Evolutionary conservation across 2,329 filamentous ascomycete genomes (phyloP).

Genomic region (Arachnopeziza araneosa): DNA sequence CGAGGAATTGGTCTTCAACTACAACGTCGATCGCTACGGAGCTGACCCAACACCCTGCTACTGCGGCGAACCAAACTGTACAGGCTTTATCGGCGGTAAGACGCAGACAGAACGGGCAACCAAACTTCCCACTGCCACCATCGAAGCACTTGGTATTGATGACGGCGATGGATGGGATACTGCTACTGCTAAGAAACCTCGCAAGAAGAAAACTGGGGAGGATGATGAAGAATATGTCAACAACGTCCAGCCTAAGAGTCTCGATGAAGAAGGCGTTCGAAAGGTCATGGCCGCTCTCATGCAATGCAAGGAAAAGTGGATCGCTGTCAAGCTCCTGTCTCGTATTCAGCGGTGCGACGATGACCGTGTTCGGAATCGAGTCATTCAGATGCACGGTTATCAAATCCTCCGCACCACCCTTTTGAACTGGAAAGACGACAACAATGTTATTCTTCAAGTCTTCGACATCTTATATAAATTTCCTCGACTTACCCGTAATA

Average conservation of each 20-base stretch:
- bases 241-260: slow-evolving; percentile 71
- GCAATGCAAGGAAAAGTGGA: slow-evolving; percentile 99
- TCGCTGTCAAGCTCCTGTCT: slow-evolving; percentile 86
- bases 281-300: slow-evolving; percentile 96
- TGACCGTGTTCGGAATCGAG: slow-evolving; percentile 77
- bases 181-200: slow-evolving; percentile 78
- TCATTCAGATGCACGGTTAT: slow-evolving; percentile 96
- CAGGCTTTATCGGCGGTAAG: slow-evolving; percentile 94
- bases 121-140: slow-evolving; percentile 81
- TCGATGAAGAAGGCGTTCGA: slow-evolving; percentile 78
- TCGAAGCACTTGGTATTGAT: slow-evolving; percentile 93
- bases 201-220: slow-evolving; percentile 86
- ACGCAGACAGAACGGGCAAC: slow-evolving; percentile 95
- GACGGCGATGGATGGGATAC: slow-evolving; percentile 90
- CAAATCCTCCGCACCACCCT: slow-evolving; percentile 87
- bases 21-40: slow-evolving; percentile 97
- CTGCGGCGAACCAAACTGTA: slow-evolving; percentile 90
- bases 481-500: slow-evolving; percentile 89
- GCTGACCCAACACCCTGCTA: slow-evolving; percentile 96
- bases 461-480: slow-evolving; percentile 84
- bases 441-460: slow-evolving; percentile 83
- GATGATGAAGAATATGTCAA: slow-evolving; percentile 96
- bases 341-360: slow-evolving; percentile 85
- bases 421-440: slow-evolving; percentile 80
- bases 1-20: slow-evolving; percentile 97